Conservation (phyloP, 352 stramenopile species). For the Thalassiosira exigua region DNA sequence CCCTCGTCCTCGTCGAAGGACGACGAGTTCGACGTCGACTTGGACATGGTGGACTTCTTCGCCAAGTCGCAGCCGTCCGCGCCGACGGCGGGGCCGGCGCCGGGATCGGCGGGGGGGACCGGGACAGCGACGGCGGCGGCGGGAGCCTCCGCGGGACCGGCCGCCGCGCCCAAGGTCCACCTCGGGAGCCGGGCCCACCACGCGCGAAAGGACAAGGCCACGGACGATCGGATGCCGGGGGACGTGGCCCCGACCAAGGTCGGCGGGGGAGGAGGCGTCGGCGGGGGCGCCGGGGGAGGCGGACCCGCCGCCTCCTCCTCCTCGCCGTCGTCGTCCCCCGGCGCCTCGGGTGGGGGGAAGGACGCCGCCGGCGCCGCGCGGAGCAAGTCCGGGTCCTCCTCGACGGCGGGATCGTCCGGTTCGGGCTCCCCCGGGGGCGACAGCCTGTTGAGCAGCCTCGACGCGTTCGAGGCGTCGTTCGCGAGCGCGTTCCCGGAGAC, state of each 20-base stretch:
- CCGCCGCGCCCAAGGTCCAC: too few relatives aligned
- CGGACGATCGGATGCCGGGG: constrained; percentile 49
- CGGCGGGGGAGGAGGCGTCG: not conserved
- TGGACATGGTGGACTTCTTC: constrained; percentile 61
- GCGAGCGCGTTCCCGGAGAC: constrained; percentile 66
- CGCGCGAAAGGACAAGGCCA: constrained; percentile 29
- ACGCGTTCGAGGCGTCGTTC: constrained; percentile 81
- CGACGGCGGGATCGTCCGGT: not conserved
- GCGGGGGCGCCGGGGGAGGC: too few relatives aligned
- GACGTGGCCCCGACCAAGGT: constrained; percentile 16
- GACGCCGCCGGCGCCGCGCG: not conserved
- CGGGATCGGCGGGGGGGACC: not conserved
- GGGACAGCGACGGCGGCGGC: not conserved
- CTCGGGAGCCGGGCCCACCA: not conserved
- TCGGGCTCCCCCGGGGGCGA: constrained; percentile 2
- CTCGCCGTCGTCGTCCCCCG: not conserved
- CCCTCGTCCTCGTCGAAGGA: constrained; percentile 11
- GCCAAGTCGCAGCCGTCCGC: constrained; percentile 21
- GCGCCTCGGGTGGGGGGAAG: not conserved
- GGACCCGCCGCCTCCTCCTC: not conserved
- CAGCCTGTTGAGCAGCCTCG: constrained; percentile 56
- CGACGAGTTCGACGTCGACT: constrained; percentile 57
- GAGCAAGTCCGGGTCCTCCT: not conserved
- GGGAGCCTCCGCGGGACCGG: not conserved
- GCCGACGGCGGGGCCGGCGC: not conserved